Evolutionary conservation across 495 filamentous ascomycete genomes (phyloP).

Genomic region (Penicillium chermesinum): DNA sequence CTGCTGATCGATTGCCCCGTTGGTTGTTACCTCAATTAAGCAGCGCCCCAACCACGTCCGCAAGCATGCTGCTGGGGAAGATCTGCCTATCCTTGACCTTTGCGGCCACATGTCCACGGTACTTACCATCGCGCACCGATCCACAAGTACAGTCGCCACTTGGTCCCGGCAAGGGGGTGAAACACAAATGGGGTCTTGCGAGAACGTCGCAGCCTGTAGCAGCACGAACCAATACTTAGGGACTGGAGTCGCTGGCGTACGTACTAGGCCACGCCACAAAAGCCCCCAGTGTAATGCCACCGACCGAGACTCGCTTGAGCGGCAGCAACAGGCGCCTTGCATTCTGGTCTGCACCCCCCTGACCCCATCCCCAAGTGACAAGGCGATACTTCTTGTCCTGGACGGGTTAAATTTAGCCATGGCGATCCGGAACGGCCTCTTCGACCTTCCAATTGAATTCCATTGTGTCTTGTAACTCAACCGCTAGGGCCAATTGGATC

Average conservation of each 20-base stretch:
- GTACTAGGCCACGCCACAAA: not conserved
- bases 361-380: not conserved
- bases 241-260: not conserved
- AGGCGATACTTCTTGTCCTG: too few relatives aligned
- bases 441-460: slow-evolving; percentile 21
- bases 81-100: not conserved
- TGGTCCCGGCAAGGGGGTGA: not conserved
- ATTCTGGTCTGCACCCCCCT: not conserved
- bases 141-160: not conserved
- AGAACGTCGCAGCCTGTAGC: not conserved
- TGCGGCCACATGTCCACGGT: not conserved
- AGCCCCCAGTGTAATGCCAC: not conserved
- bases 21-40: not conserved
- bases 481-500: not conserved
- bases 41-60: not conserved
- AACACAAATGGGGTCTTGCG: not conserved
- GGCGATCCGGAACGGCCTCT: slow-evolving; percentile 10
- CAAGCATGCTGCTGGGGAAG: too few relatives aligned
- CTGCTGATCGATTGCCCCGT: not conserved
- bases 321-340: not conserved
- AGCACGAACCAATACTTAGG: not conserved
- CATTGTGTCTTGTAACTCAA: not conserved
- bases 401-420: slow-evolving; percentile 16
- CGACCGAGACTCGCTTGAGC: not conserved
- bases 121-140: not conserved